phyloP scores from a whole-genome alignment of 164 flowering plant species.

The Amborella trichopoda region DNA sequence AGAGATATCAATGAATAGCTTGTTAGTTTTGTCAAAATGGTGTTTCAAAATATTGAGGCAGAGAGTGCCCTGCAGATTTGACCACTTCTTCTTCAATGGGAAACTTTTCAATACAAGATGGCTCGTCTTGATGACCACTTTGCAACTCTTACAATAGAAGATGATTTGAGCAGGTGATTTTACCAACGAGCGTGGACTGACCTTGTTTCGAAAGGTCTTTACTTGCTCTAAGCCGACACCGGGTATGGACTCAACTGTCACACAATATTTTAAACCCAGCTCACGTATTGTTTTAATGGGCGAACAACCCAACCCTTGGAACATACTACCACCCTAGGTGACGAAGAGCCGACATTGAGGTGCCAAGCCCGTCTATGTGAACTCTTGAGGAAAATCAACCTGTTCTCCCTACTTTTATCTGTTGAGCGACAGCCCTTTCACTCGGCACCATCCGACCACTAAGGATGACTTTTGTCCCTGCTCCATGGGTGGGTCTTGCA shows the following conservation, averaged over 20 bases:
- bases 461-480: slow-evolving; percentile 4
- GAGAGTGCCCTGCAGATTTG: too few relatives aligned
- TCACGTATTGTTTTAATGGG: slow-evolving; percentile 4
- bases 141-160: too few relatives aligned
- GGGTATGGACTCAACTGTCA: slow-evolving; percentile 4
- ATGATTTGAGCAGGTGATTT: too few relatives aligned
- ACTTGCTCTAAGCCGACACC: slow-evolving; percentile 4
- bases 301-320: slow-evolving; percentile 7
- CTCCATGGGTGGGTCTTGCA: slow-evolving; percentile 3
- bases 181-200: too few relatives aligned
- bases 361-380: slow-evolving; percentile 4
- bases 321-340: slow-evolving; percentile 5
- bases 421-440: slow-evolving; percentile 2
- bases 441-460: slow-evolving; percentile 3
- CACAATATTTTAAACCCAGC: slow-evolving; percentile 2
- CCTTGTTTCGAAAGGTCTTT: slow-evolving; percentile 3
- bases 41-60: too few relatives aligned
- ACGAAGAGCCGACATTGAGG: slow-evolving; percentile 6
- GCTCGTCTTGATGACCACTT: too few relatives aligned
- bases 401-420: slow-evolving; percentile 5
- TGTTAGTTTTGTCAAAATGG: too few relatives aligned
- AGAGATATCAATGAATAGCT: too few relatives aligned
- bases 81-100: too few relatives aligned
- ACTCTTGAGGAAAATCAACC: slow-evolving; percentile 3
- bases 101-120: too few relatives aligned